Evolutionary conservation across 2,329 filamentous ascomycete species (phyloP).

Genomic region (Rhinocladiella mackenziei): DNA sequence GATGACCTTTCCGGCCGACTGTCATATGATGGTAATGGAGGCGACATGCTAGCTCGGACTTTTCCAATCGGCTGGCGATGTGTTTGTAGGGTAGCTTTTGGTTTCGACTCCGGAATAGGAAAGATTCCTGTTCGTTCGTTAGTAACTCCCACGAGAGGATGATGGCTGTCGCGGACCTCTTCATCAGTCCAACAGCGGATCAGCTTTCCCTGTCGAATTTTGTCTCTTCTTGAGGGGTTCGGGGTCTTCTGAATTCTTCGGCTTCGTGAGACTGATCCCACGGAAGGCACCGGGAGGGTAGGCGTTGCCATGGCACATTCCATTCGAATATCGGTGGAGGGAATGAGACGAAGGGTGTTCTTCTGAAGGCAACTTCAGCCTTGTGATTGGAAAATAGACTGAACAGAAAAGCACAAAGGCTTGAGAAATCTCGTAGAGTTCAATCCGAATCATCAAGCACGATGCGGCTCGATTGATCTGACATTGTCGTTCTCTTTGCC

Average conservation of each 20-base stretch:
- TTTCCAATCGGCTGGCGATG: slow-evolving; percentile 78
- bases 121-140: slow-evolving; percentile 60
- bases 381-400: neutral
- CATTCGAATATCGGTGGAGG: slow-evolving; percentile 26
- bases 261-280: slow-evolving; percentile 61
- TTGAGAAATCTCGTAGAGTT: neutral
- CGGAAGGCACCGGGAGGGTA: slow-evolving; percentile 43
- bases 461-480: slow-evolving; percentile 5
- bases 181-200: slow-evolving; percentile 76
- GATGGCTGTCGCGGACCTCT: slow-evolving; percentile 56
- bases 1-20: slow-evolving; percentile 46
- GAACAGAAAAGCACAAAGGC: neutral
- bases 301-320: slow-evolving; percentile 14
- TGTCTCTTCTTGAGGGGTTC: slow-evolving; percentile 17
- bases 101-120: slow-evolving; percentile 75
- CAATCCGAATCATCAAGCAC: neutral
- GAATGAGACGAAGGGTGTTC: neutral
- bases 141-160: slow-evolving; percentile 6
- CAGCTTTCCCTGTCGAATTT: slow-evolving; percentile 22
- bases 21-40: slow-evolving; percentile 81
- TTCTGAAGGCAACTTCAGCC: neutral
- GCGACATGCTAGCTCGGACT: slow-evolving; percentile 82
- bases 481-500: neutral
- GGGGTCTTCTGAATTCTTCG: slow-evolving; percentile 65
- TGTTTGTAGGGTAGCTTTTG: slow-evolving; percentile 92